phyloP scores from a whole-genome alignment of 495 filamentous ascomycete species.

The Pseudotulostoma volvatum region DNA sequence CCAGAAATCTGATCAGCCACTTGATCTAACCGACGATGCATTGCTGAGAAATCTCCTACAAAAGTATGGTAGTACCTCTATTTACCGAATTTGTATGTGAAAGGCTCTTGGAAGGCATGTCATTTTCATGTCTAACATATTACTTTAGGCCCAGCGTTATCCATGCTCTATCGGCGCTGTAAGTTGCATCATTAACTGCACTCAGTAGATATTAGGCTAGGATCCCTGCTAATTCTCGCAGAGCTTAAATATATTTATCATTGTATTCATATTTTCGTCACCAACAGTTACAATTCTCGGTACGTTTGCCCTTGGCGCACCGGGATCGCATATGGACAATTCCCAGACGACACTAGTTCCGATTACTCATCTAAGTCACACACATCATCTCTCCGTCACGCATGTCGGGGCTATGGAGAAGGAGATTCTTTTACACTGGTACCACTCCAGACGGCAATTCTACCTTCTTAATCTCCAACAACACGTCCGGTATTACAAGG shows the following conservation, averaged over 20 bases:
- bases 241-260: not conserved
- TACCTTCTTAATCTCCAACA: no score
- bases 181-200: not conserved
- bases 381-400: no score
- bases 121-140: not conserved
- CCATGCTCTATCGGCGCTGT: not conserved
- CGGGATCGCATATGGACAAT: not conserved
- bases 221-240: not conserved
- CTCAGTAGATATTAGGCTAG: not conserved
- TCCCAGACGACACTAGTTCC: no score
- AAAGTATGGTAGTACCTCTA: not conserved
- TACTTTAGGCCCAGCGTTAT: not conserved
- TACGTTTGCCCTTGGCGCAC: not conserved
- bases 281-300: not conserved
- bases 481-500: no score
- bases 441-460: no score
- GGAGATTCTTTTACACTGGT: no score
- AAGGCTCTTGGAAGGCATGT: not conserved
- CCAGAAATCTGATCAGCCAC: not conserved
- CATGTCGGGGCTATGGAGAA: no score
- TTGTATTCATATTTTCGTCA: no score
- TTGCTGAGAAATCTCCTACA: not conserved
- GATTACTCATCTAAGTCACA: no score
- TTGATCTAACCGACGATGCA: not conserved
- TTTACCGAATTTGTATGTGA: not conserved